Base-by-base conservation (phyloP, 1,284 basidiomycete genomes). In the Waitea zeae region DNA sequence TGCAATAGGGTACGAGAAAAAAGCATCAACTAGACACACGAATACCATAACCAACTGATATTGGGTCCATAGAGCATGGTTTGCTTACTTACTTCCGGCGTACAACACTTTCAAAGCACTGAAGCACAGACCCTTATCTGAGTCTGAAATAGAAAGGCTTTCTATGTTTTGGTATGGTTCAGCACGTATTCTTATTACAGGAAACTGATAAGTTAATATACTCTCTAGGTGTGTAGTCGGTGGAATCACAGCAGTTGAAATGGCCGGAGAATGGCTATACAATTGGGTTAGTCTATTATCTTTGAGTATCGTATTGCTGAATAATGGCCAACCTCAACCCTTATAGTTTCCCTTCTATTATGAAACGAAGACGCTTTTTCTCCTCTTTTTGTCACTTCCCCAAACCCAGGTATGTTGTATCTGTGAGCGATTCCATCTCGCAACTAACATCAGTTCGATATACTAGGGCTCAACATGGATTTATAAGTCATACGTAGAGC, bases 361-460 rank as follows among this genome's bases (percentile, higher is more conserved):
- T 54, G 62, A 74, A 34, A 41, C 86, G 49, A 92, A 90, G 63
- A 81, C 76, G 3, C 50, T 88, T 38, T 79, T 88, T 49, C 70
- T 93, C 20, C 70, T 92, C 39, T 93, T 87, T 59, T 73, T 93
- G 37, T 78, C 76, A 9, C 70, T 92, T n/a, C 89, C 89, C 0
- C 86, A 90, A 49, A 89, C 84, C 9, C 14, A 38, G 31, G 40
- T 37, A 13, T 12, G 31, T 17, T 26, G 36, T 30, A 28, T 13
- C 41, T n/a, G n/a, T n/a, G n/a, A n/a, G n/a, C n/a, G n/a, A 27
- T 36, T 15, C 13, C 12, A 3, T 5, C 19, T 4, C 7, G 27
- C 7, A 19, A 15, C 12, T 12, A 9, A 22, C 29, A 13, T 32
- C 31, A 28, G 28, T 33, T 18, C 3, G 41, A 32, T 38, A 24